These are phyloP conservation scores for Tetracladium marchalianum DNA, from an alignment of 495 filamentous ascomycete genomes.

Conservation along the genomic window DNA sequence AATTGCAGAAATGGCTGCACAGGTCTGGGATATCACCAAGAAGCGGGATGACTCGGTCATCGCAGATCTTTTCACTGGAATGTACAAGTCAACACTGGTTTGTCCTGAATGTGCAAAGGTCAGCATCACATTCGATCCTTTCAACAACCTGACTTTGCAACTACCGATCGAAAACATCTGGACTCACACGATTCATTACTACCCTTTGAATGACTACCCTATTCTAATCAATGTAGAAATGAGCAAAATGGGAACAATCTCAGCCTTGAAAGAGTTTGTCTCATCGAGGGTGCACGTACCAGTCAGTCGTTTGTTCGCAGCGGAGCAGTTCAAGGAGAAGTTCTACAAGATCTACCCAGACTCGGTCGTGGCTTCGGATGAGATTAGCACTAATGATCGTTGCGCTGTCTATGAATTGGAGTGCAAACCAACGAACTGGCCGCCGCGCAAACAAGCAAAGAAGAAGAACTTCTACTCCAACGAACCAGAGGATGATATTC, in stretches of 20 bases:
- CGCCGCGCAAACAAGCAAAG: constrained; percentile 33
- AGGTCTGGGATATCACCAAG: constrained; percentile 86
- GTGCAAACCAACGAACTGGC: constrained; percentile 63
- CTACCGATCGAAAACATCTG: constrained; percentile 76
- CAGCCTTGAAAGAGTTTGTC: constrained; percentile 64
- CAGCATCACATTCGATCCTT: constrained; percentile 97
- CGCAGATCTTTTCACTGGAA: constrained; percentile 87
- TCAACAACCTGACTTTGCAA: constrained; percentile 87
- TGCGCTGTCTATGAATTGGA: constrained; percentile 77
- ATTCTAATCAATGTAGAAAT: constrained; percentile 74
- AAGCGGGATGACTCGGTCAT: constrained; percentile 90
- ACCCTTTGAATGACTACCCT: constrained; percentile 54
- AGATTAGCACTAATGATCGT: constrained; percentile 52
- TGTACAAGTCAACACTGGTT: constrained; percentile 94
- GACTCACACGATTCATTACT: constrained; percentile 61
- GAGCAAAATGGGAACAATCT: constrained; percentile 69
- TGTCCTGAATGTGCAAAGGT: constrained; percentile 89
- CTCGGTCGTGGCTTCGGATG: constrained; percentile 52
- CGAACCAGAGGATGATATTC: constrained; percentile 46
- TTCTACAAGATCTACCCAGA: constrained; percentile 82
- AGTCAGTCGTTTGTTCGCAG: constrained; percentile 52
- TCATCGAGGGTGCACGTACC: constrained; percentile 54
- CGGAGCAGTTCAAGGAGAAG: constrained; percentile 67
- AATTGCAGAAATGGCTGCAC: constrained; percentile 71
- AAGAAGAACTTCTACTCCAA: constrained; percentile 32